Evolutionary conservation across 2,329 filamentous ascomycete genomes (phyloP).

Genomic region (Aspergillus arachidicola): DNA sequence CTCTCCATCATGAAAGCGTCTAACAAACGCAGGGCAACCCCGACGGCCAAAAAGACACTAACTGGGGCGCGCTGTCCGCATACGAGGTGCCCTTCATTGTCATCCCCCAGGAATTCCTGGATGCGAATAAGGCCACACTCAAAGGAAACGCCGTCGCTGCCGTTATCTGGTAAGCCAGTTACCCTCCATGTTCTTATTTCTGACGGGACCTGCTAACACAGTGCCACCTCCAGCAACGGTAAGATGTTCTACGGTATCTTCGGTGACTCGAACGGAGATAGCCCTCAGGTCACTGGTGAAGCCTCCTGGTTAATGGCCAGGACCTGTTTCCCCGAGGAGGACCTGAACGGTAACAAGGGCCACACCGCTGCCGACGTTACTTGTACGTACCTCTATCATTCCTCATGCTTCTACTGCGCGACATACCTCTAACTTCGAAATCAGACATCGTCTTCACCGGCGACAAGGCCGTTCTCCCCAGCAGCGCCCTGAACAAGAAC

Average conservation of each 20-base stretch:
- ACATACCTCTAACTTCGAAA: background rate
- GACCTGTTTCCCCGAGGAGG: conserved; percentile 34
- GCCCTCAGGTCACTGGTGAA: conserved; percentile 34
- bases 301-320: conserved; percentile 39
- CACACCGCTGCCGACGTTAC: conserved; percentile 32
- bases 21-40: conserved; percentile 27
- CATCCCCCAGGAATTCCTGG: conserved; percentile 32
- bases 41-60: conserved; percentile 30
- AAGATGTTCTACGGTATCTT: conserved; percentile 40
- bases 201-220: background rate
- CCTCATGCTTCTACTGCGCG: background rate
- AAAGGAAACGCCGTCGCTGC: conserved; percentile 33
- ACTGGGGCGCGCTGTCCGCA: conserved; percentile 34
- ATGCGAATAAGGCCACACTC: conserved; percentile 19
- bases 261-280: conserved; percentile 33
- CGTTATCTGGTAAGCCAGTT: conserved; percentile 29
- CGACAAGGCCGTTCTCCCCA: conserved; percentile 27
- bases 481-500: conserved; percentile 26
- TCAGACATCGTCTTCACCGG: conserved; percentile 36
- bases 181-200: background rate
- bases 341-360: conserved; percentile 29
- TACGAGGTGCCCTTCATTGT: conserved; percentile 38
- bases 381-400: conserved; percentile 22
- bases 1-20: background rate
- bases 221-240: conserved; percentile 23